Evolutionary conservation across 2,329 filamentous ascomycete species (phyloP).

Genomic region (Ophiocordyceps polyrhachis-furcata): DNA sequence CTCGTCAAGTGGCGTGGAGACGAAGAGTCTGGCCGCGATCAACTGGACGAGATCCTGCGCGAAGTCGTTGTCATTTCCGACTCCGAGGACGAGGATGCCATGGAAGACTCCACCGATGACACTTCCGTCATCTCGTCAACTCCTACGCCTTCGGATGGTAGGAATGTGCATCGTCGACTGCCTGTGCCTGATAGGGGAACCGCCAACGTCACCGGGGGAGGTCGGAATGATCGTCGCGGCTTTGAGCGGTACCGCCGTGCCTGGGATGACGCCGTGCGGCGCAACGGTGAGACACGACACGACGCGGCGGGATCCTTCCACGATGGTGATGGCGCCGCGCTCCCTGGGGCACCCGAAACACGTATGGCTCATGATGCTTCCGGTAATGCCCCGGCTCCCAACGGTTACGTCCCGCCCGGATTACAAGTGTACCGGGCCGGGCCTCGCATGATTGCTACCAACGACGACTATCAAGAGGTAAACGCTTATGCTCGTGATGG

Average conservation of each 20-base stretch:
- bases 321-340: neutral
- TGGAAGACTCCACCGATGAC: slow-evolving; percentile 9
- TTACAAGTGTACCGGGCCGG: neutral
- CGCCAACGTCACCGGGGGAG: slow-evolving; percentile 2
- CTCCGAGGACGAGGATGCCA: neutral
- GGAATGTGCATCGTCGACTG: neutral
- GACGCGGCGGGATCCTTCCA: neutral
- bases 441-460: slow-evolving; percentile 3
- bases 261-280: slow-evolving; percentile 20
- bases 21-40: slow-evolving; percentile 48
- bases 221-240: slow-evolving; percentile 21
- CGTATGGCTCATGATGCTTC: slow-evolving; percentile 3
- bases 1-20: slow-evolving; percentile 57
- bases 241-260: slow-evolving; percentile 28
- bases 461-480: slow-evolving; percentile 9
- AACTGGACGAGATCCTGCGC: slow-evolving; percentile 46
- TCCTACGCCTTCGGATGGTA: neutral
- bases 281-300: slow-evolving; percentile 8
- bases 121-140: slow-evolving; percentile 11
- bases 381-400: slow-evolving; percentile 7
- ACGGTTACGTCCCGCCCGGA: slow-evolving; percentile 8
- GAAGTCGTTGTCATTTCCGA: slow-evolving; percentile 43
- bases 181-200: neutral
- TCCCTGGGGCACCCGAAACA: neutral
- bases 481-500: slow-evolving; percentile 6